Evolutionary conservation across 2,329 filamentous ascomycete species (phyloP).

Genomic region (Xylariaceae sp.): DNA sequence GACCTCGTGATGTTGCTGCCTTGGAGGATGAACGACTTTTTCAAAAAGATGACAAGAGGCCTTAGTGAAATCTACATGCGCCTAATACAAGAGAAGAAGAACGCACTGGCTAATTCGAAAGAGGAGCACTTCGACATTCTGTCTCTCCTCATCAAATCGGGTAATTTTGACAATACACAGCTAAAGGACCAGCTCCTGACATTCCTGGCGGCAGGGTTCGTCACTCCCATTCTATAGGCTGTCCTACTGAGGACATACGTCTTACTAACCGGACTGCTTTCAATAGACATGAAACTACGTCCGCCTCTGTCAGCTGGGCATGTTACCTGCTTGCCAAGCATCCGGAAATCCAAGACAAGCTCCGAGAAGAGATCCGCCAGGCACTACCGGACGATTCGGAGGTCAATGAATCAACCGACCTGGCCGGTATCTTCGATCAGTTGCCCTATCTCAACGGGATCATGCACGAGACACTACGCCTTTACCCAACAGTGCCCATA

Average conservation of each 20-base stretch:
- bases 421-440: slow-evolving; percentile 53
- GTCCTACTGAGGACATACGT: slow-evolving; percentile 37
- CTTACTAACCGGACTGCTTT: slow-evolving; percentile 22
- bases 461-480: slow-evolving; percentile 49
- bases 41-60: slow-evolving; percentile 35
- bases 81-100: slow-evolving; percentile 47
- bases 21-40: slow-evolving; percentile 43
- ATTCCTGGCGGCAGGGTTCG: slow-evolving; percentile 51
- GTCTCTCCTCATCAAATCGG: slow-evolving; percentile 50
- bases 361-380: slow-evolving; percentile 57
- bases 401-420: slow-evolving; percentile 32
- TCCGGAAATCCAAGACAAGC: slow-evolving; percentile 51
- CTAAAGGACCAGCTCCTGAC: slow-evolving; percentile 54
- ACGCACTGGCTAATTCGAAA: slow-evolving; percentile 38
- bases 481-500: slow-evolving; percentile 60
- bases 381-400: slow-evolving; percentile 38
- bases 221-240: slow-evolving; percentile 36
- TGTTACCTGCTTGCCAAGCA: slow-evolving; percentile 57
- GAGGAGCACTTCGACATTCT: slow-evolving; percentile 60
- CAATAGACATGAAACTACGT: slow-evolving; percentile 59
- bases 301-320: slow-evolving; percentile 59
- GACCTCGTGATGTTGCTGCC: slow-evolving; percentile 38
- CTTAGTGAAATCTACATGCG: slow-evolving; percentile 41
- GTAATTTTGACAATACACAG: slow-evolving; percentile 49
- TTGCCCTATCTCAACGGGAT: slow-evolving; percentile 67